Percentiles rank a stretch among this genome's conserved stretches.
These are phyloP conservation scores for Ogataea philodendri DNA, from an alignment of 805 yeast species.

Conservation along the genomic window DNA sequence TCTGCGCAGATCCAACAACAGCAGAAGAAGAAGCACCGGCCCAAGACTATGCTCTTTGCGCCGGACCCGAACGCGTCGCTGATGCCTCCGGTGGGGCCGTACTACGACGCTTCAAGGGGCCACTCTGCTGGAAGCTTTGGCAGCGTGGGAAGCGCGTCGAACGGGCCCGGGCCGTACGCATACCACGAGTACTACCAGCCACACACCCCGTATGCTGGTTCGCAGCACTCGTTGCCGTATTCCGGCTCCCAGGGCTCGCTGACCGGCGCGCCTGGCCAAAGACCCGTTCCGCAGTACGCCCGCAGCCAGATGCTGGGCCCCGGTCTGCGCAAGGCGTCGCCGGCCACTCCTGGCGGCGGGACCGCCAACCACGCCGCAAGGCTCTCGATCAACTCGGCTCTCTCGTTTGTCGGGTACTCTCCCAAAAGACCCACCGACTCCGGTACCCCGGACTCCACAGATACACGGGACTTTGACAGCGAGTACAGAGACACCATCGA, in stretches of 20 bases:
- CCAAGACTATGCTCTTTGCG: conserved; percentile 22
- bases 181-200: conserved; percentile 4
- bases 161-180: conserved; percentile 4
- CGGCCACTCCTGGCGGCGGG: conserved; percentile 6
- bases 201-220: conserved; percentile 1
- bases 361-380: conserved; percentile 20
- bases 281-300: conserved; percentile 9
- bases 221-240: conserved; percentile 1
- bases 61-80: conserved; percentile 5
- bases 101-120: conserved; percentile 4
- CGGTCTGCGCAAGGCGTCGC: conserved; percentile 19
- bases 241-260: conserved; percentile 5
- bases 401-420: conserved; percentile 23
- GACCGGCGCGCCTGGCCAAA: too few species aligned
- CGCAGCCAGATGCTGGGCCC: conserved; percentile 25
- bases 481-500: conserved; percentile 10
- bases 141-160: conserved; percentile 10
- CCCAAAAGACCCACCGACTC: conserved; percentile 15
- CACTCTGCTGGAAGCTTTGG: conserved; percentile 6
- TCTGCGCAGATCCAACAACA: conserved; percentile 28
- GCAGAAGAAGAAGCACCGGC: conserved; percentile 29
- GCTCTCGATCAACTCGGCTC: conserved; percentile 26
- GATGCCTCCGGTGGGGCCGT: conserved; percentile 6
- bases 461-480: conserved; percentile 13
- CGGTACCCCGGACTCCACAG: conserved; percentile 22